Conservation (phyloP, 805 yeast species). For the Ogataea nitratoaversa region DNA sequence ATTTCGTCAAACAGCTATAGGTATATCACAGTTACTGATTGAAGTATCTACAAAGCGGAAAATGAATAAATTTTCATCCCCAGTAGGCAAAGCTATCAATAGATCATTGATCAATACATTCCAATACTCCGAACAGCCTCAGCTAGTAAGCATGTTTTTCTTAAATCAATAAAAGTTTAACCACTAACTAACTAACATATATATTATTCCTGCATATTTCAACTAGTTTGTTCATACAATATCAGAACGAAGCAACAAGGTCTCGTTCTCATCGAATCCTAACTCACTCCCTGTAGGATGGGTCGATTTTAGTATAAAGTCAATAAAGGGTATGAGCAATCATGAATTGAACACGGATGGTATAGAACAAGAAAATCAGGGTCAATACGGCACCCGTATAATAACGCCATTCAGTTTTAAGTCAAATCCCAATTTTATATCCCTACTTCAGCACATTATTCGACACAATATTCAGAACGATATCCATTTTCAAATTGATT, state of each 20-base stretch:
- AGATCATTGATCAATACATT: conserved; percentile 19
- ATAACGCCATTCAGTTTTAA: conserved; percentile 23
- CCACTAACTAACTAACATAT: too few species aligned
- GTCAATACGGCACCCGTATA: too few species aligned
- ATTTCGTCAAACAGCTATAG: too few species aligned
- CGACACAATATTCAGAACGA: conserved; percentile 35
- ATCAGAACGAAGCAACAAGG: conserved; percentile 9
- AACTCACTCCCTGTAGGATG: conserved; percentile 22
- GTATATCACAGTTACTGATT: too few species aligned
- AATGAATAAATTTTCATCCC: conserved; percentile 2
- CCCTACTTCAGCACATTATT: conserved; percentile 22
- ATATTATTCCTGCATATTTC: not conserved
- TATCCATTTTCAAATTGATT: conserved; percentile 52
- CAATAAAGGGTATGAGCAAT: not conserved
- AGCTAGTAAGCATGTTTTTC: conserved; percentile 16
- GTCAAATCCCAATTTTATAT: conserved; percentile 24
- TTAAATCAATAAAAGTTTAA: too few species aligned
- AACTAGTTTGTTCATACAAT: conserved; percentile 22
- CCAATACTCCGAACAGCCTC: conserved; percentile 23
- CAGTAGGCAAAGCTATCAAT: conserved; percentile 11
- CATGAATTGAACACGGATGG: not conserved
- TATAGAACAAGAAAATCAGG: too few species aligned
- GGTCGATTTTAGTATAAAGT: not conserved
- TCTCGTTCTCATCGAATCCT: conserved; percentile 30
- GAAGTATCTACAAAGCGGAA: not conserved